Percentiles rank a stretch among this genome's conserved stretches.
Evolutionary conservation across 1,284 basidiomycete genomes (phyloP).

Genomic region (Laetiporus sulphureus): DNA sequence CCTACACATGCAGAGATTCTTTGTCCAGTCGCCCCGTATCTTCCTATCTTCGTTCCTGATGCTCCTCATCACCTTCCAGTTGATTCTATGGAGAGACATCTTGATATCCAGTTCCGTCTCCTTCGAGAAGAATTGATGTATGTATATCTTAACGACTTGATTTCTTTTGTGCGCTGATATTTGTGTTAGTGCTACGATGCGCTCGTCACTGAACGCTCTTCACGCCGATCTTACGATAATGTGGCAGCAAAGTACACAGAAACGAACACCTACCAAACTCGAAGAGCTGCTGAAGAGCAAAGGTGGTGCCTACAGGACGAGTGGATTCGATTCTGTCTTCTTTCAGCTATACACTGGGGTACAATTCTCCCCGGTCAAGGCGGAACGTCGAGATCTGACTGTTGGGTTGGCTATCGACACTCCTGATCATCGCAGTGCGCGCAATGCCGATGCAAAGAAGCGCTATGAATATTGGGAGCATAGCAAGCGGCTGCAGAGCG

Average conservation of each 20-base stretch:
- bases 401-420: slow-evolving; percentile 21
- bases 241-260: slow-evolving; percentile 5
- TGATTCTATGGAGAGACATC: slow-evolving; percentile 27
- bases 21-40: slow-evolving; percentile 22
- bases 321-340: slow-evolving; percentile 21
- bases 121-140: slow-evolving; percentile 35
- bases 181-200: slow-evolving; percentile 39
- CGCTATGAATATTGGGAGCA: slow-evolving; percentile 25
- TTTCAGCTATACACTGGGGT: slow-evolving; percentile 27
- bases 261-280: slow-evolving; percentile 17
- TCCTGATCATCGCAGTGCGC: slow-evolving; percentile 19
- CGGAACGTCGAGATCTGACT: slow-evolving; percentile 19
- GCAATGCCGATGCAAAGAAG: slow-evolving; percentile 16
- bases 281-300: slow-evolving; percentile 18
- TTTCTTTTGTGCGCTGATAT: not conserved
- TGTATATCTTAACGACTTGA: not conserved
- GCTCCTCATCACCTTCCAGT: slow-evolving; percentile 30
- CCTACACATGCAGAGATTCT: slow-evolving; percentile 34
- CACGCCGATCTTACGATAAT: slow-evolving; percentile 26
- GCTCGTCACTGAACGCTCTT: slow-evolving; percentile 34
- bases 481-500: slow-evolving; percentile 20
- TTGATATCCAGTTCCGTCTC: slow-evolving; percentile 37
- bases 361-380: slow-evolving; percentile 17
- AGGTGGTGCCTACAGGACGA: slow-evolving; percentile 26
- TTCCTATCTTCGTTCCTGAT: slow-evolving; percentile 34